Base-by-base conservation (phyloP, 805 yeast genomes). In the Candida stauntonica region DNA sequence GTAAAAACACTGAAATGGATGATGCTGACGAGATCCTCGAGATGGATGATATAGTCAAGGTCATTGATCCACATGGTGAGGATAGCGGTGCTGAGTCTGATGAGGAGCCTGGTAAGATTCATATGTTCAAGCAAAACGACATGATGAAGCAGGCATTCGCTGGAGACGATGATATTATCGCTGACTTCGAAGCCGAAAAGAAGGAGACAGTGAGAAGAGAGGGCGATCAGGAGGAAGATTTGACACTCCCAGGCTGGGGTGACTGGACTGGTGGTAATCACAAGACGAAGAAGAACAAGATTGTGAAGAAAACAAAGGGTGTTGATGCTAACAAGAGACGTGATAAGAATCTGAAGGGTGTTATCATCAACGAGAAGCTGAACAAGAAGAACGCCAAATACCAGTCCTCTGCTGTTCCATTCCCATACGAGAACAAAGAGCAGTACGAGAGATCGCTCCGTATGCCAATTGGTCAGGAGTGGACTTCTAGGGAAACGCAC, bases 211-310 rank as follows among this genome's bases (percentile, higher is more conserved):
- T 72, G 5, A 73, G 67, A 31, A 88, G 83, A 33, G 97, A 91
- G 60, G 97, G 79, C 41, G 97, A 91, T 61, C 73, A 86, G 56
- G 88, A 81, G 53, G 81, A 83, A 42, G 96, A 89, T 57, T 64
- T 83, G 33, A 82, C 95, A 0, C 63, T 89, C 36, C 98, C 97
- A 3, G 99, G 99, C 1, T 93, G 98, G 97, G 98, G 98, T 33
- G 85, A 83, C 31, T 93, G 99, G 99, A 84, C 91, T 9, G 96
- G 96, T 27, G 77, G 74, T 8, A 71, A 72, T 16, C 57, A 64
- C 9, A 62, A 43, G 34, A 32, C 40, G 4, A 45, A 58, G 46
- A 78, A 75, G 58, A 74, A 77, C 57, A 82, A 79, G 58, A 70
- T 83, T 39, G 70, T 81, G 26, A 77, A 83, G 51, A 85, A 77